Base-by-base conservation (phyloP, 2,329 filamentous ascomycete genomes). In the Penicillium sp. region DNA sequence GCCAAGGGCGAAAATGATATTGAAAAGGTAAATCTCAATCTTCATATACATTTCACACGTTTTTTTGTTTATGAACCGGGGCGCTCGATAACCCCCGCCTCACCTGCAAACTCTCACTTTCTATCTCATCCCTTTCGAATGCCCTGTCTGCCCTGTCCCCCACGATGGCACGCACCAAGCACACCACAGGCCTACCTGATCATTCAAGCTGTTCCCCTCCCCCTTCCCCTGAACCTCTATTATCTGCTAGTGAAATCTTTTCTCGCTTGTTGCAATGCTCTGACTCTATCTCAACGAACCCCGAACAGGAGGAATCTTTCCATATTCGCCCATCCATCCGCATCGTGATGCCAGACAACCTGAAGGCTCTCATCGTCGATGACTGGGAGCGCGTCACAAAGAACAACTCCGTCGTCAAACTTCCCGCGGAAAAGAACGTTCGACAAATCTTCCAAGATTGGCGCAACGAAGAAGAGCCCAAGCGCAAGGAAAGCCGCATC, bases 371-470 rank as follows among this genome's bases (percentile, higher is more conserved):
- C 59, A 85, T 99, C 3, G 94, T 99, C 19, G 94, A 99, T 71
- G 94, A 99, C 73, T 99, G 94, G 94, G 94, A 99, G 74, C 96
- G 97, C 66, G 87, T 99, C 58, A 99, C 94, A 52, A 97, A 97
- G 77, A 94, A 95, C 70, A 86, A 91, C 64, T 90, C 93, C 69
- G 86, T 97, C 3, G 91, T 97, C 28, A 87, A 90, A 1, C 80
- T 99, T 14, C 94, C 94, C 0, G 87, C 91, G 43, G 80, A 82
- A 24, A 84, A 88, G 48, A 86, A 93, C 1, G 91, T 94, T 55
- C 85, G 83, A 60, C 78, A 85, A 61, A 91, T 99, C 57, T 78
- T 99, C 14, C 83, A 91, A 45, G 89, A 93, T 60, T 99, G 97
- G 72, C 80, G 88, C 52, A 81, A 82, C 1, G 85, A 87, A 67